Conservation (phyloP, 2,329 filamentous ascomycete genomes). For the Aspergillus novoparasiticus region DNA sequence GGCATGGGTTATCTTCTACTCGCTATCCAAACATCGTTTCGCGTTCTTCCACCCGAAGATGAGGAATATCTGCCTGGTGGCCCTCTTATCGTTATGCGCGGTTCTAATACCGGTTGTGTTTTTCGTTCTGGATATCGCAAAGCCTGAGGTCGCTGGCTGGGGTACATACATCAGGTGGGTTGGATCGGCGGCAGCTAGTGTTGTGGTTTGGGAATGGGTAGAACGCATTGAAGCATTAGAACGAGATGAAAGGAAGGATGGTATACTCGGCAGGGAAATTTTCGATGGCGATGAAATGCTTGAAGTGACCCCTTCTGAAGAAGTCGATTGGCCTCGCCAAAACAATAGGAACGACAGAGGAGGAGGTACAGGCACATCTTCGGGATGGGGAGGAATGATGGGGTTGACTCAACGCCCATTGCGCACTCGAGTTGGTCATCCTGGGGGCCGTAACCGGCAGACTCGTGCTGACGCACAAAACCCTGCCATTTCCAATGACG, state of each 20-base stretch:
- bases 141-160: slow-evolving; percentile 85
- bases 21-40: slow-evolving; percentile 86
- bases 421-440: slow-evolving; percentile 36
- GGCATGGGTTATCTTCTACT: slow-evolving; percentile 92
- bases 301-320: slow-evolving; percentile 64
- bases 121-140: slow-evolving; percentile 86
- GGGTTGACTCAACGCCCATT: slow-evolving; percentile 39
- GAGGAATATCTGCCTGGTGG: slow-evolving; percentile 83
- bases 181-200: slow-evolving; percentile 88
- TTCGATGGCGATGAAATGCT: slow-evolving; percentile 95
- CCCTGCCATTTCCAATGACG: slow-evolving; percentile 14
- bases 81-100: slow-evolving; percentile 75
- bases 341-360: slow-evolving; percentile 42
- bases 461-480: slow-evolving; percentile 18
- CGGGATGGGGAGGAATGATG: slow-evolving; percentile 44
- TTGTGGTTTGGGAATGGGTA: slow-evolving; percentile 99
- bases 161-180: slow-evolving; percentile 96
- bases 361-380: slow-evolving; percentile 37
- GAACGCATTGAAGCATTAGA: slow-evolving; percentile 91
- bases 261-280: slow-evolving; percentile 84
- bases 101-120: slow-evolving; percentile 89
- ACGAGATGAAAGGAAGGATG: slow-evolving; percentile 90
- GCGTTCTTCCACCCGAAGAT: slow-evolving; percentile 89
- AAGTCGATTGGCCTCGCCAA: slow-evolving; percentile 52
- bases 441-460: slow-evolving; percentile 23